Evolutionary conservation across 805 yeast species (phyloP).

Genomic region (Yarrowia keelungensis): DNA sequence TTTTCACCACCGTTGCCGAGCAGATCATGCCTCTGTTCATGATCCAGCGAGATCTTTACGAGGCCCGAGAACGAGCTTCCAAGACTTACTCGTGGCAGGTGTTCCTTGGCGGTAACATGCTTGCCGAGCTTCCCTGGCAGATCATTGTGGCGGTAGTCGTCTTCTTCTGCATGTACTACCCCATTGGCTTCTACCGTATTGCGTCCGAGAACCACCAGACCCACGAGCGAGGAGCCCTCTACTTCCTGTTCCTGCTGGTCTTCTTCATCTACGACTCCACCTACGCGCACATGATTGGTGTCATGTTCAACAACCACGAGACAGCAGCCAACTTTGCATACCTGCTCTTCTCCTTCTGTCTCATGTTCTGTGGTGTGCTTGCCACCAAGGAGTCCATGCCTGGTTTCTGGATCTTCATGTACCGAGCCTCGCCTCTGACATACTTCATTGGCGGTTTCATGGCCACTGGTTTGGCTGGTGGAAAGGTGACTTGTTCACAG

Average conservation of each 20-base stretch:
- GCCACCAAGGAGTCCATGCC: conserved; percentile 66
- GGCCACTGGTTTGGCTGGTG: conserved; percentile 56
- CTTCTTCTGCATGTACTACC: conserved; percentile 69
- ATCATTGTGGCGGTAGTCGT: conserved; percentile 66
- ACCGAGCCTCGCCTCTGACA: conserved; percentile 70
- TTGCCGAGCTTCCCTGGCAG: conserved; percentile 74
- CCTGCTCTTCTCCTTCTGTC: conserved; percentile 60
- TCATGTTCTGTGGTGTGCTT: conserved; percentile 70
- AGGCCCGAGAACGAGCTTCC: conserved; percentile 76
- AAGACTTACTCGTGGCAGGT: conserved; percentile 73
- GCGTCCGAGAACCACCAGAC: conserved; percentile 58
- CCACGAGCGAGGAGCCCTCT: conserved; percentile 54
- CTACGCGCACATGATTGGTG: conserved; percentile 56
- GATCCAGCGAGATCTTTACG: conserved; percentile 67
- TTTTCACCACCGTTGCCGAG: conserved; percentile 62
- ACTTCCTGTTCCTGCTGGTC: conserved; percentile 51
- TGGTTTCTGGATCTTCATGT: conserved; percentile 83
- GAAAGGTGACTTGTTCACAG: conserved; percentile 56
- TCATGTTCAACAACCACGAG: conserved; percentile 47
- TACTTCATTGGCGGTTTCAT: conserved; percentile 67
- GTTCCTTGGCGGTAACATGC: conserved; percentile 65
- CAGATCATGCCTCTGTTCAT: conserved; percentile 70
- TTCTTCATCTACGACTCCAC: conserved; percentile 57
- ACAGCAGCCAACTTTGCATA: conserved; percentile 66
- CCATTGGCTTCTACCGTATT: conserved; percentile 68